These are phyloP conservation scores for Diospyros kaki DNA, from an alignment of 148 eudicot species.

Conservation along the genomic window DNA sequence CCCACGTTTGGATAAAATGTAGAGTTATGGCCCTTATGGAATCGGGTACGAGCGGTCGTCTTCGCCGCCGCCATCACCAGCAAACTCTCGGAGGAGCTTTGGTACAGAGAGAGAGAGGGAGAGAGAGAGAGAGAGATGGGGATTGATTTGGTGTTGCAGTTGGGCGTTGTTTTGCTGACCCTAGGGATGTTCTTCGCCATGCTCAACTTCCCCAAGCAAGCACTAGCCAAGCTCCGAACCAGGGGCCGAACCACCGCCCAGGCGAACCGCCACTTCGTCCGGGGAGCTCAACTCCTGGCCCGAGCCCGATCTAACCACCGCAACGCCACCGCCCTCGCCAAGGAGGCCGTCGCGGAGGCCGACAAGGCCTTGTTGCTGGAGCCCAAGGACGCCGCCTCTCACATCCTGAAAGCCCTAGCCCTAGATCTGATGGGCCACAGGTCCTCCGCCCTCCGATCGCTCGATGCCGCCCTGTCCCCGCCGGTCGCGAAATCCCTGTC, in stretches of 20 bases:
- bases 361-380: slow-evolving; percentile 55
- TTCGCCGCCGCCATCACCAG: background rate
- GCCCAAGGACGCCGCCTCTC: slow-evolving; percentile 63
- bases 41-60: background rate
- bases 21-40: too few relatives aligned
- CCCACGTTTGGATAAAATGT: too few relatives aligned
- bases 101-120: background rate
- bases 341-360: slow-evolving; percentile 54
- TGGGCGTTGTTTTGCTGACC: slow-evolving; percentile 40
- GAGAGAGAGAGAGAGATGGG: slow-evolving; percentile 27
- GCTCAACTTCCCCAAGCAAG: slow-evolving; percentile 43
- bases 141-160: slow-evolving; percentile 35
- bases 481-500: slow-evolving; percentile 41
- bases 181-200: slow-evolving; percentile 54
- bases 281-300: slow-evolving; percentile 68
- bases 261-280: slow-evolving; percentile 68
- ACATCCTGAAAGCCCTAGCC: slow-evolving; percentile 65
- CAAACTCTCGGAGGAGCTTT: background rate
- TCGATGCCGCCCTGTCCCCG: slow-evolving; percentile 58
- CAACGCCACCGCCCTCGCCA: slow-evolving; percentile 58
- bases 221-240: slow-evolving; percentile 64
- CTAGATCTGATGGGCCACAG: slow-evolving; percentile 48
- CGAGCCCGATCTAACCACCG: slow-evolving; percentile 51
- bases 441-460: slow-evolving; percentile 53
- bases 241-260: slow-evolving; percentile 43